Conservation (phyloP, 2,329 filamentous ascomycete genomes). For the Colletotrichum echinochloae region DNA sequence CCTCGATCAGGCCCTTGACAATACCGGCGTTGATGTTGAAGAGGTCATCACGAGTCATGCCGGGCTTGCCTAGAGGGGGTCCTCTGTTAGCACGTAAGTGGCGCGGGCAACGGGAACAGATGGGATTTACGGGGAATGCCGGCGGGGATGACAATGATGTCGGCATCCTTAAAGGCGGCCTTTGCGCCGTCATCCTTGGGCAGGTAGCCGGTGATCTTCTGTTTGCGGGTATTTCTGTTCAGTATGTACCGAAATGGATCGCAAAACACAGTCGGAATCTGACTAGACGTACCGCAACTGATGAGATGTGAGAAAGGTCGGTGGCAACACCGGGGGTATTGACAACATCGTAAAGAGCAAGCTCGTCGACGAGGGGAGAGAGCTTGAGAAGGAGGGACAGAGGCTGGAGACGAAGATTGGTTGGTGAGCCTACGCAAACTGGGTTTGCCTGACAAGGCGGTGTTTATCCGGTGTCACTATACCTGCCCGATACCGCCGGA, state of each 20-base stretch:
- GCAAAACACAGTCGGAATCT: slow-evolving; percentile 12
- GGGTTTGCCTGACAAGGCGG: slow-evolving; percentile 22
- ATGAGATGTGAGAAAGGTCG: slow-evolving; percentile 97
- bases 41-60: slow-evolving; percentile 99
- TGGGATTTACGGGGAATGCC: slow-evolving; percentile 88
- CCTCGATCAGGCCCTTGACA: slow-evolving; percentile 92
- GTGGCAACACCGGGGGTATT: slow-evolving; percentile 97
- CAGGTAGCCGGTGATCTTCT: slow-evolving; percentile 91
- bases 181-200: slow-evolving; percentile 88
- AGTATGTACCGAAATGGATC: slow-evolving; percentile 4
- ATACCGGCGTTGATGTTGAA: slow-evolving; percentile 99
- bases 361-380: slow-evolving; percentile 87
- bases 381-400: slow-evolving; percentile 97
- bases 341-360: slow-evolving; percentile 98
- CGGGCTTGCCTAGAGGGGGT: slow-evolving; percentile 86
- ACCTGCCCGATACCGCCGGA: slow-evolving; percentile 99
- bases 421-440: slow-evolving; percentile 41
- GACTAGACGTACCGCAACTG: slow-evolving; percentile 73
- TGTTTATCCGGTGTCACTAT: slow-evolving; percentile 46
- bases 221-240: slow-evolving; percentile 16
- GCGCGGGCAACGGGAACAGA: neutral
- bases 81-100: slow-evolving; percentile 25
- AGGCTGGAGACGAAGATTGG: slow-evolving; percentile 67
- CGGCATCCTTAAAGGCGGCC: slow-evolving; percentile 88
- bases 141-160: slow-evolving; percentile 97